Evolutionary conservation across 768 basidiomycete genomes (phyloP).

Genomic region (Suillus subalutaceus): DNA sequence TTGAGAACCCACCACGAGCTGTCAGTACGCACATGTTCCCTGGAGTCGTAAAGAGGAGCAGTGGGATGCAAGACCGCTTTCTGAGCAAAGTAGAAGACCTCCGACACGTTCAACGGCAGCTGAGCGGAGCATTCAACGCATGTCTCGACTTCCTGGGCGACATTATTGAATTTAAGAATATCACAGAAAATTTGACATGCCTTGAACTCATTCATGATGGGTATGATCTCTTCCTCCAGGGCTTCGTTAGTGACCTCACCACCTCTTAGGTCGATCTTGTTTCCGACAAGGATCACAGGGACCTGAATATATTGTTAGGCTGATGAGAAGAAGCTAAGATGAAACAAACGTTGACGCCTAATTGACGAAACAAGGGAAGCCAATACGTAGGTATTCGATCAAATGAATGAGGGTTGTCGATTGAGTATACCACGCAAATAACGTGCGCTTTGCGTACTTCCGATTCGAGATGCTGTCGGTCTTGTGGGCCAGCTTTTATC

Average conservation of each 20-base stretch:
- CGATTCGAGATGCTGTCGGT: conserved; percentile 86
- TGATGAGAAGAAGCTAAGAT: neutral
- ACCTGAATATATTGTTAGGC: conserved; percentile 51
- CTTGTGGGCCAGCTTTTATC: conserved; percentile 75
- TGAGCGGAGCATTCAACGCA: conserved; percentile 98
- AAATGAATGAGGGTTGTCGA: conserved; percentile 96
- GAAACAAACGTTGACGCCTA: conserved; percentile 87
- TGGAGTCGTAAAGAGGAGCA: conserved; percentile 93
- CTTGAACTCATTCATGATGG: conserved; percentile 99
- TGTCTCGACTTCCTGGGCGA: conserved; percentile 89
- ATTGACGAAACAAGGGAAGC: conserved; percentile 92
- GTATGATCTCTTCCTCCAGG: conserved; percentile 91
- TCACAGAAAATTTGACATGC: conserved; percentile 40
- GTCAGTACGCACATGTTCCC: conserved; percentile 78
- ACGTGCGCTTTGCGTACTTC: conserved; percentile 98
- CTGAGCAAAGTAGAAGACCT: conserved; percentile 98
- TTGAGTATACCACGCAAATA: conserved; percentile 96
- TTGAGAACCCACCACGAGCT: conserved; percentile 16
- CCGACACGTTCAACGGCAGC: conserved; percentile 88
- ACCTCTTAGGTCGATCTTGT: conserved; percentile 95
- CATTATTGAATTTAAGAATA: conserved; percentile 12
- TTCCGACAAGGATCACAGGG: conserved; percentile 95
- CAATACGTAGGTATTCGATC: conserved; percentile 98
- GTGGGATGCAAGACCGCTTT: conserved; percentile 97
- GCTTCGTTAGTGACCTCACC: conserved; percentile 94